A percentile compares a stretch with the other conserved stretches of the same genome.
Evolutionary conservation across 331 rosid genomes (phyloP).

Genomic region (Rhamnella rubrinervis): DNA sequence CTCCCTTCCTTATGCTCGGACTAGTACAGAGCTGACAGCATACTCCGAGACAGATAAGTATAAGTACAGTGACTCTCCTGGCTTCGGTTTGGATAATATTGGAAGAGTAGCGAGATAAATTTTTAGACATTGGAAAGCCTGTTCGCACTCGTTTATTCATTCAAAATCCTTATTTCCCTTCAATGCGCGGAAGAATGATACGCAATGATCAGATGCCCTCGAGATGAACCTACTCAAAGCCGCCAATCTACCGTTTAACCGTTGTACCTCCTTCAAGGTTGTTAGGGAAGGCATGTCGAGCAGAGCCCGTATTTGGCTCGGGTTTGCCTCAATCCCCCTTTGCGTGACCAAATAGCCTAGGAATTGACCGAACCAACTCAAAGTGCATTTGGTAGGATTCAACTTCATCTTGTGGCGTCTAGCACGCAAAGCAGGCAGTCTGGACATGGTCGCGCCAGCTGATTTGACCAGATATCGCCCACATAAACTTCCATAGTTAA

Average conservation of each 20-base stretch:
- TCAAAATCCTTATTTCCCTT: background rate
- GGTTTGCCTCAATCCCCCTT: no score
- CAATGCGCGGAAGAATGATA: no score
- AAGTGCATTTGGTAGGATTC: background rate
- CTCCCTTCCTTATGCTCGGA: background rate
- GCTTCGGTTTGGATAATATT: background rate
- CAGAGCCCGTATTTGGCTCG: no score
- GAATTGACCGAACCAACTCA: no score
- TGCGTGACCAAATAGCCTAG: no score
- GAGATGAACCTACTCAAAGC: no score
- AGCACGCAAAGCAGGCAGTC: background rate
- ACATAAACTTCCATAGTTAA: background rate
- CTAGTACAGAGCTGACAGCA: background rate
- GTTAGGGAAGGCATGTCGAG: no score
- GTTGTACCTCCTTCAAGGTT: no score
- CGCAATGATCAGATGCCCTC: no score
- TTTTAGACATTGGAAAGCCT: background rate
- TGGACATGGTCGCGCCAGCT: background rate
- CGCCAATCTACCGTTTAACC: no score
- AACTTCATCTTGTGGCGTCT: background rate
- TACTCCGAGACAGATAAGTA: background rate
- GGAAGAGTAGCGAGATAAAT: no score
- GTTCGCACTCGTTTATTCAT: background rate
- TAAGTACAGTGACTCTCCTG: background rate
- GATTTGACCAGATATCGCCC: background rate